Percentiles rank a stretch among this genome's conserved stretches.
Conservation (phyloP, 1,284 basidiomycete species). For the Sporisorium sorghi region DNA sequence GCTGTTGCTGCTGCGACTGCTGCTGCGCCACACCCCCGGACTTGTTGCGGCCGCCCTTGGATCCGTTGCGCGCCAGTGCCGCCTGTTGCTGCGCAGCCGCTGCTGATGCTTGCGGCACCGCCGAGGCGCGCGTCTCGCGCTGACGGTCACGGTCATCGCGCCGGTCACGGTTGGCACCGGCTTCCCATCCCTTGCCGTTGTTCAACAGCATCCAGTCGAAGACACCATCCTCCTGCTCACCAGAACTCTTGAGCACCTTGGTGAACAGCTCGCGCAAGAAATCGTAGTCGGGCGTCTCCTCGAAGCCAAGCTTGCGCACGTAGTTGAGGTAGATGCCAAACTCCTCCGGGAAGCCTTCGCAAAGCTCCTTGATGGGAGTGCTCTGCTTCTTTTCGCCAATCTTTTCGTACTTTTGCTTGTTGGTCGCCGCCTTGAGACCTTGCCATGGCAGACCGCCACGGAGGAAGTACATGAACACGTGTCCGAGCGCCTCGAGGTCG, state of each 20-base stretch:
- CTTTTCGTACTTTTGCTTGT: slow-evolving; percentile 99
- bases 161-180: slow-evolving; percentile 72
- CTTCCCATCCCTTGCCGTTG: slow-evolving; percentile 94
- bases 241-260: slow-evolving; percentile 88
- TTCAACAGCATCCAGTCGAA: slow-evolving; percentile 93
- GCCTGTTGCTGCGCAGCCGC: slow-evolving; percentile 41
- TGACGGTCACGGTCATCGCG: slow-evolving; percentile 67
- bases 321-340: slow-evolving; percentile 89
- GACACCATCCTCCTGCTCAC: slow-evolving; percentile 85
- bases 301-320: slow-evolving; percentile 86
- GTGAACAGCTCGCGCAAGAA: slow-evolving; percentile 90
- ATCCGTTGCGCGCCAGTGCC: slow-evolving; percentile 50
- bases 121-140: slow-evolving; percentile 52
- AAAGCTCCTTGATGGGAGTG: slow-evolving; percentile 92
- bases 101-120: slow-evolving; percentile 30
- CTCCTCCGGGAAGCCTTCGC: slow-evolving; percentile 92
- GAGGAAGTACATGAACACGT: slow-evolving; percentile 98
- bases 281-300: slow-evolving; percentile 95
- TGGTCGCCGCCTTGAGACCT: slow-evolving; percentile 93
- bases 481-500: slow-evolving; percentile 92
- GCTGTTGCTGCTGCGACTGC: too few species aligned
- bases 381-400: slow-evolving; percentile 99
- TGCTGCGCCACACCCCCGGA: slow-evolving; percentile 52
- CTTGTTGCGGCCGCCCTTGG: slow-evolving; percentile 64
- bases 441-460: slow-evolving; percentile 93